These are phyloP conservation scores for Phytopythium aichiense DNA, from an alignment of 352 stramenopile genomes.

Conservation along the genomic window DNA sequence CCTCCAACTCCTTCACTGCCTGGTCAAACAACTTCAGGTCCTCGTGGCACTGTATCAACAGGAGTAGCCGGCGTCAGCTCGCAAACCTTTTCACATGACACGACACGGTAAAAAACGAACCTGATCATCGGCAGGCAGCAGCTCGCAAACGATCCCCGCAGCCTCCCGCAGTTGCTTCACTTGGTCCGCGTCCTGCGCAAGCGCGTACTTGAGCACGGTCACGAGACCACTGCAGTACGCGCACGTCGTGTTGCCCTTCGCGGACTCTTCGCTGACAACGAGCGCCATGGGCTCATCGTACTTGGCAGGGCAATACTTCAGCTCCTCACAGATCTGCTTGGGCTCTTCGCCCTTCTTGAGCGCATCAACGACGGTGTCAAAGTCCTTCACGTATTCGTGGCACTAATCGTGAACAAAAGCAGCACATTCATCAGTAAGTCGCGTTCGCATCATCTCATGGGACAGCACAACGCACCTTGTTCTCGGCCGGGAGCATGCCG, in stretches of 20 bases:
- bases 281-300: conserved; percentile 3
- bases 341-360: conserved; percentile 62
- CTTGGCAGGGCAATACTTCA: conserved; percentile 48
- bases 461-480: conserved; percentile 35
- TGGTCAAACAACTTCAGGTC: conserved; percentile 68
- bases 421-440: conserved; percentile 10
- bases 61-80: neutral
- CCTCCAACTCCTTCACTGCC: conserved; percentile 40
- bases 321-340: conserved; percentile 55
- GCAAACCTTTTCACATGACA: neutral
- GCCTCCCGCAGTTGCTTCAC: conserved; percentile 56
- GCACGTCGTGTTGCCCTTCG: conserved; percentile 34
- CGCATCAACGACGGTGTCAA: conserved; percentile 57
- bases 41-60: conserved; percentile 41
- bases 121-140: conserved; percentile 60
- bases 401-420: conserved; percentile 32
- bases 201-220: conserved; percentile 55
- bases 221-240: conserved; percentile 61
- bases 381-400: conserved; percentile 50
- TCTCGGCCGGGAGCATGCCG: conserved; percentile 42
- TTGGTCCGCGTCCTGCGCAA: conserved; percentile 54
- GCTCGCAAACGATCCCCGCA: conserved; percentile 57
- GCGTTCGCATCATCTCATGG: neutral
- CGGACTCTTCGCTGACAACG: conserved; percentile 9
- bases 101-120: conserved; percentile 16